Percentiles rank a stretch among this genome's conserved stretches.
These are phyloP conservation scores for Salix dunnii DNA, from an alignment of 345 rosid genomes.

Conservation along the genomic window DNA sequence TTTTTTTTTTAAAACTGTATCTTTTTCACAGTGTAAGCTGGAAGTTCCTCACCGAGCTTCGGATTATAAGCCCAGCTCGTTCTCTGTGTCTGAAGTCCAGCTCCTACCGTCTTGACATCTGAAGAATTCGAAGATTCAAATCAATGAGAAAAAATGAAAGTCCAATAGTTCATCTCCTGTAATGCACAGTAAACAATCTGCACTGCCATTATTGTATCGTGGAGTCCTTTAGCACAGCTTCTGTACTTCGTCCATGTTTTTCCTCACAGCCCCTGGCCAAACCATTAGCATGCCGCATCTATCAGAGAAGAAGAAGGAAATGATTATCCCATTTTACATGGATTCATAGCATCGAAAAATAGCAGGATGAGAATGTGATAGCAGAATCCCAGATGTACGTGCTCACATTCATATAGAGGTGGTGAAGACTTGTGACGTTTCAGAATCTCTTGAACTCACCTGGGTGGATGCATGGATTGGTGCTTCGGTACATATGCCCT, in stretches of 20 bases:
- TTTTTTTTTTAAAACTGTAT: too few species aligned
- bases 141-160: background rate
- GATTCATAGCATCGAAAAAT: background rate
- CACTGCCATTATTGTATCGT: slow-evolving; percentile 54
- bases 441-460: slow-evolving; percentile 30
- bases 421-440: background rate
- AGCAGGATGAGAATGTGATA: background rate
- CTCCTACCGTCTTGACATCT: slow-evolving; percentile 70
- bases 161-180: background rate
- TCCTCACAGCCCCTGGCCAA: too few species aligned
- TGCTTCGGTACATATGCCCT: too few species aligned
- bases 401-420: background rate
- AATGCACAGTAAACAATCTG: background rate
- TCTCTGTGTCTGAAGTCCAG: slow-evolving; percentile 80
- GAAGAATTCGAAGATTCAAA: slow-evolving; percentile 6
- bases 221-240: slow-evolving; percentile 63
- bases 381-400: background rate
- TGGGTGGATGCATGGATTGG: slow-evolving; percentile 67
- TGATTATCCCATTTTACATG: background rate
- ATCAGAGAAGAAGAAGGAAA: slow-evolving; percentile 2
- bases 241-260: slow-evolving; percentile 64
- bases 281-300: slow-evolving; percentile 72
- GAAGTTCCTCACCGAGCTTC: slow-evolving; percentile 83
- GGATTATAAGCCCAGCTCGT: slow-evolving; percentile 67
- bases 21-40: slow-evolving; percentile 46